These are phyloP conservation scores for Debaryomyces prosopidis DNA, from an alignment of 805 yeast genomes.

Conservation along the genomic window DNA sequence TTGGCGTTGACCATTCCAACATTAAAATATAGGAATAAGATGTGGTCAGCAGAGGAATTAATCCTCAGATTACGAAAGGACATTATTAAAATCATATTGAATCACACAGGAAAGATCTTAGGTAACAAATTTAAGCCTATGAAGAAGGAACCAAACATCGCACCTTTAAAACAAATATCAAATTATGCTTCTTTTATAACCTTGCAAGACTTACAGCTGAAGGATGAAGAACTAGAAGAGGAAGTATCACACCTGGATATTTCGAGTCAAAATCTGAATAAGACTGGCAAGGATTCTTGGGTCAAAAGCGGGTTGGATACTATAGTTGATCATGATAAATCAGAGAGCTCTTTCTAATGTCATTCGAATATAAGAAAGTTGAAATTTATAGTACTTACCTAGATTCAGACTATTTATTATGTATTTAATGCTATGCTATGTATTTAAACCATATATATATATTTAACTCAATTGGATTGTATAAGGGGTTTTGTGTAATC, in stretches of 20 bases:
- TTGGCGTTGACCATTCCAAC: conserved; percentile 67
- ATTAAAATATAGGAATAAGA: conserved; percentile 41
- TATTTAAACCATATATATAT: too few species aligned
- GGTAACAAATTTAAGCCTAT: conserved; percentile 65
- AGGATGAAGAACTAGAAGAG: background rate
- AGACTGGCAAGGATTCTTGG: too few species aligned
- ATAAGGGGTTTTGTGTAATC: too few species aligned
- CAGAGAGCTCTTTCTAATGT: too few species aligned
- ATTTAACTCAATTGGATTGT: too few species aligned
- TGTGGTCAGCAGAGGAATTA: conserved; percentile 72
- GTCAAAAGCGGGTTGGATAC: too few species aligned
- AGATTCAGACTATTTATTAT: too few species aligned
- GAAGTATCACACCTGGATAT: background rate
- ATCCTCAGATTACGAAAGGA: conserved; percentile 61
- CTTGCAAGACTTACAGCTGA: conserved; percentile 35
- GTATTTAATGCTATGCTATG: too few species aligned
- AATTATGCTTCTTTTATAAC: conserved; percentile 39
- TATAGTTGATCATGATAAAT: too few species aligned
- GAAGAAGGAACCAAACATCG: conserved; percentile 24
- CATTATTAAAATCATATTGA: conserved; percentile 54
- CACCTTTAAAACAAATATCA: conserved; percentile 41
- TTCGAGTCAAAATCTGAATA: too few species aligned
- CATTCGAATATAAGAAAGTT: too few species aligned
- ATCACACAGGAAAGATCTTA: conserved; percentile 73
- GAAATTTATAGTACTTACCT: too few species aligned